These are phyloP conservation scores for Aquilaria agallochum DNA, from an alignment of 441 rosid genomes.

Conservation along the genomic window DNA sequence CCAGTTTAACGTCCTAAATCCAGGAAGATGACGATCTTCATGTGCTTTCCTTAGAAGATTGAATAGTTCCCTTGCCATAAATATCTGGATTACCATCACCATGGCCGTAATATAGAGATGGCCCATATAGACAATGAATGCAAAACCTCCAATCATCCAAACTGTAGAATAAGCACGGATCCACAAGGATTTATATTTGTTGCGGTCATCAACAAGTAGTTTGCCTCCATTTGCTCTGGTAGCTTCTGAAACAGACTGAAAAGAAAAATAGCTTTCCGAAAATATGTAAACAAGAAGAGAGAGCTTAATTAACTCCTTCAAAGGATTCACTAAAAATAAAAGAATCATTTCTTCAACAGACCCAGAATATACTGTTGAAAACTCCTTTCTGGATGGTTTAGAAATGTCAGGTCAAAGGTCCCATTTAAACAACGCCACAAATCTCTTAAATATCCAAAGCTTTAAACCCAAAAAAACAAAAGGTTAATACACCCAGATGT, in stretches of 20 bases:
- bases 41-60: conserved; percentile 30
- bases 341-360: background rate
- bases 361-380: background rate
- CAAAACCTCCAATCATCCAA: conserved; percentile 32
- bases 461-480: background rate
- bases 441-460: background rate
- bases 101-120: conserved; percentile 33
- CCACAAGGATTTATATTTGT: conserved; percentile 33
- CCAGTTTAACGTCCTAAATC: conserved; percentile 31
- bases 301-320: background rate
- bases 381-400: too few species aligned
- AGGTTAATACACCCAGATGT: too few species aligned
- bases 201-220: conserved; percentile 21
- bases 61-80: conserved; percentile 31
- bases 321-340: background rate
- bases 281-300: background rate
- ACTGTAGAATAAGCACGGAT: conserved; percentile 29
- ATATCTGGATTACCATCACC: conserved; percentile 28
- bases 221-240: conserved; percentile 26
- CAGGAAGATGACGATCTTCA: conserved; percentile 28
- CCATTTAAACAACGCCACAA: background rate
- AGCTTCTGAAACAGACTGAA: conserved; percentile 18
- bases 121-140: conserved; percentile 30
- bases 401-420: too few species aligned
- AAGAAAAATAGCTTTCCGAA: background rate